Base-by-base conservation (phyloP, 345 rosid genomes). In the Populus alba region DNA sequence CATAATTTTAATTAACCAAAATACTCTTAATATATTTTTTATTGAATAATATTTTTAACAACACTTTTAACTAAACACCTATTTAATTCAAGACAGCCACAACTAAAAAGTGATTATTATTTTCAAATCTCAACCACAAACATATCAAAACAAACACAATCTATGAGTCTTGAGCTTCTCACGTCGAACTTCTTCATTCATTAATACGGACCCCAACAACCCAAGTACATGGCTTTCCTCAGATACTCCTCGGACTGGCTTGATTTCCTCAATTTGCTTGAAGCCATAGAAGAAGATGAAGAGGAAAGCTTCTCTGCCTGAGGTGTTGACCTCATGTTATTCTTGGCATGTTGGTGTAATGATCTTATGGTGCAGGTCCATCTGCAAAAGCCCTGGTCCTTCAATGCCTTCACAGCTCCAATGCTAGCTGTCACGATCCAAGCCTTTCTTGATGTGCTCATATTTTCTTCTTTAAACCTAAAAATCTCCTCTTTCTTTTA, bases 301-400 rank as follows among this genome's bases (percentile, higher is more conserved):
- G 86, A 66, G 9, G 87, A 79, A 2, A 70, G 69, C 74, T 70
- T 86, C 73, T 41, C 86, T 29, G 82, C 74, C 75, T 81, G 86
- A 69, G 85, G 75, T 13, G 72, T 29, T 0, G 88, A 62, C 37
- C 71, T 74, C 17, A 74, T 33, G 27, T 78, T 80, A 66, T 66
- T 87, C 78, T 73, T 81, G 41, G 81, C 83, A 68, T 79, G 77
- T 25, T 86, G 89, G 61, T 85, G 81, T 31, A 74, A 20, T 2
- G 82, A 85, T 41, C 81, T 80, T 6, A 85, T n/a, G 63, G 85
- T 27, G 85, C 81, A 49, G 71, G 66, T 49, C 76, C 72, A 72
- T 23, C 76, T 16, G 53, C 71, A 71, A 13, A 78, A 59, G 0
- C 80, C 80, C 33, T 70, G 63, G 59, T 70, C 49, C 25, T 70